Conservation (phyloP, 345 rosid genomes). For the Eucalyptus victrix region DNA sequence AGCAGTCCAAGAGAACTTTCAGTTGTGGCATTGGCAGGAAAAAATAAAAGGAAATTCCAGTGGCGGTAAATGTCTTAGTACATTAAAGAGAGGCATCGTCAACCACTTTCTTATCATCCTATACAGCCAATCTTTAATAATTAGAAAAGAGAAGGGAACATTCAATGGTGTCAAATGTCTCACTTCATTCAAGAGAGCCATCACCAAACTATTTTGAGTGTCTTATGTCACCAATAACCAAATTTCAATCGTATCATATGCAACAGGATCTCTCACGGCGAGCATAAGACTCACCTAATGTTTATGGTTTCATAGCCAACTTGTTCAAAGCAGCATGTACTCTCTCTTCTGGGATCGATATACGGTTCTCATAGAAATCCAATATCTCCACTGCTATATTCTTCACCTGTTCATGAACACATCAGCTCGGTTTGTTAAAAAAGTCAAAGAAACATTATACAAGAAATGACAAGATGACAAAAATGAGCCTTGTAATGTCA, state of each 20-base stretch:
- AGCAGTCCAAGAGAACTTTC: background rate
- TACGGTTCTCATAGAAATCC: slow-evolving; percentile 42
- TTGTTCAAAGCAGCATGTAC: slow-evolving; percentile 27
- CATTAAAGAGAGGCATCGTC: background rate
- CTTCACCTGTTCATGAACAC: slow-evolving; percentile 26
- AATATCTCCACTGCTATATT: slow-evolving; percentile 50
- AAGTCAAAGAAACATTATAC: background rate
- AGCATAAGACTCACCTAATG: background rate
- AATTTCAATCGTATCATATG: background rate
- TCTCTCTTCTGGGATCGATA: slow-evolving; percentile 26
- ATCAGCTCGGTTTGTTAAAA: background rate
- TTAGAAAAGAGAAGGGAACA: background rate
- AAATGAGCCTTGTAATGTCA: background rate
- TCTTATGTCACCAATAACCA: background rate
- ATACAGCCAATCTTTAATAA: background rate
- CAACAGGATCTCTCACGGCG: background rate
- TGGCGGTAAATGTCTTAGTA: background rate
- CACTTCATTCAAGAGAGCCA: background rate
- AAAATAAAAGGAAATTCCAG: background rate
- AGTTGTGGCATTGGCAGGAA: background rate
- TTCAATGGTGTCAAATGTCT: background rate
- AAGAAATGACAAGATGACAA: background rate
- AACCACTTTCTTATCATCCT: background rate
- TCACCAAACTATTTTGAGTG: background rate
- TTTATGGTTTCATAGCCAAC: slow-evolving; percentile 43